Conservation (phyloP, 1,139 yeast species). For the Petasospora fabianii region DNA sequence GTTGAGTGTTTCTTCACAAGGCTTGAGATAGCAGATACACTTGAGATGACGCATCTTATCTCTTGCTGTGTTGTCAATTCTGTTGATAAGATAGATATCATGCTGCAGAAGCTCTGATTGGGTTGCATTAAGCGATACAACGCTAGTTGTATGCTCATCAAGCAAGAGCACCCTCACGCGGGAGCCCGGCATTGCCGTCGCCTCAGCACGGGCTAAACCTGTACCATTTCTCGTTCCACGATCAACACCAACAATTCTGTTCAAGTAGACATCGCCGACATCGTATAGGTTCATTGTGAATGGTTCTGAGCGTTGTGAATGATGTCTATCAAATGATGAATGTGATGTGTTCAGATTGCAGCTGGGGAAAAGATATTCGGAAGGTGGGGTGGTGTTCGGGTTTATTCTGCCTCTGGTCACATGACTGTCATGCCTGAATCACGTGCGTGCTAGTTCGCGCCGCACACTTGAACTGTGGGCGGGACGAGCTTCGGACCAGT, state of each 20-base stretch:
- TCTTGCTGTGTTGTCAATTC: conserved; percentile 56
- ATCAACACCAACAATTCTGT: conserved; percentile 38
- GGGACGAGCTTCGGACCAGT: too few relatives aligned
- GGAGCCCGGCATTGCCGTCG: conserved; percentile 30
- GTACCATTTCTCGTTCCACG: background rate
- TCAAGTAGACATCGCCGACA: conserved; percentile 48
- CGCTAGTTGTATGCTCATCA: conserved; percentile 75
- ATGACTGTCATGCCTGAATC: too few relatives aligned
- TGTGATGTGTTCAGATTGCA: too few relatives aligned
- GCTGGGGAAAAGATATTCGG: too few relatives aligned
- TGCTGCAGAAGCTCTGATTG: conserved; percentile 80
- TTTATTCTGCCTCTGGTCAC: too few relatives aligned
- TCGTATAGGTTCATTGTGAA: conserved; percentile 47
- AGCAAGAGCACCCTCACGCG: conserved; percentile 72
- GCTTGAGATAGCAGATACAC: conserved; percentile 78
- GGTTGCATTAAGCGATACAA: conserved; percentile 81
- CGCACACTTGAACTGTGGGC: too few relatives aligned
- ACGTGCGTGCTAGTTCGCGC: too few relatives aligned
- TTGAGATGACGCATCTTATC: conserved; percentile 80
- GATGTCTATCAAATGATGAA: too few relatives aligned
- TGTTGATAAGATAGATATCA: conserved; percentile 79
- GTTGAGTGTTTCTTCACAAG: conserved; percentile 62
- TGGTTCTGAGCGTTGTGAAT: background rate
- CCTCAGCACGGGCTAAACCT: conserved; percentile 17
- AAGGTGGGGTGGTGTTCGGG: too few relatives aligned